A percentile compares a stretch with the other conserved stretches of the same genome.
These are phyloP conservation scores for Pseudogymnoascus destructans DNA, from an alignment of 2,329 filamentous ascomycete genomes.

Conservation along the genomic window DNA sequence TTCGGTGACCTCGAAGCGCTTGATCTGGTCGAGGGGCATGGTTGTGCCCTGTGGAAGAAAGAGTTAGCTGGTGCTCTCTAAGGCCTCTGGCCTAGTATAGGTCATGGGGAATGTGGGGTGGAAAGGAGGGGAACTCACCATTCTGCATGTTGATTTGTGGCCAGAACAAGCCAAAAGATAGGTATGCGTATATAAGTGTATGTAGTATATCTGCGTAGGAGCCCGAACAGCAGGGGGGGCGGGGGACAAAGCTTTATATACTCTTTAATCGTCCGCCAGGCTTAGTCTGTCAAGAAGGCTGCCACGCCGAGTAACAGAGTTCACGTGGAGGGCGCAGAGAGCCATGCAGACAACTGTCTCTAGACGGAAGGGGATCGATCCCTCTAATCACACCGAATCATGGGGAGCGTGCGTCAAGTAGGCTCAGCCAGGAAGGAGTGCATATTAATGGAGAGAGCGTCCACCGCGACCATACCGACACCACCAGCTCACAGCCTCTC, in stretches of 20 bases:
- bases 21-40: slow-evolving; percentile 33
- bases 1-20: slow-evolving; percentile 44
- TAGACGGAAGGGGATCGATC: background rate
- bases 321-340: background rate
- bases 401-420: background rate
- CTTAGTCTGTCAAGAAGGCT: background rate
- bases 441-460: background rate
- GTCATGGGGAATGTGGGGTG: background rate
- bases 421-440: background rate
- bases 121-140: background rate
- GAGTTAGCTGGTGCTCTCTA: background rate
- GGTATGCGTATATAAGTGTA: background rate
- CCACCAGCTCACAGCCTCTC: background rate
- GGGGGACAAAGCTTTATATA: background rate
- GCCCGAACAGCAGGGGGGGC: background rate
- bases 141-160: background rate
- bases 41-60: slow-evolving; percentile 31
- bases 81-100: background rate
- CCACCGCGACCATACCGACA: background rate
- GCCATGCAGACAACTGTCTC: background rate
- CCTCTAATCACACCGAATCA: background rate
- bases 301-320: background rate
- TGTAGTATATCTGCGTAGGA: background rate
- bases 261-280: background rate
- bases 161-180: background rate